Percentiles rank a stretch among this genome's conserved stretches.
phyloP scores from a whole-genome alignment of 2,329 filamentous ascomycete genomes.

The Onygena corvina region DNA sequence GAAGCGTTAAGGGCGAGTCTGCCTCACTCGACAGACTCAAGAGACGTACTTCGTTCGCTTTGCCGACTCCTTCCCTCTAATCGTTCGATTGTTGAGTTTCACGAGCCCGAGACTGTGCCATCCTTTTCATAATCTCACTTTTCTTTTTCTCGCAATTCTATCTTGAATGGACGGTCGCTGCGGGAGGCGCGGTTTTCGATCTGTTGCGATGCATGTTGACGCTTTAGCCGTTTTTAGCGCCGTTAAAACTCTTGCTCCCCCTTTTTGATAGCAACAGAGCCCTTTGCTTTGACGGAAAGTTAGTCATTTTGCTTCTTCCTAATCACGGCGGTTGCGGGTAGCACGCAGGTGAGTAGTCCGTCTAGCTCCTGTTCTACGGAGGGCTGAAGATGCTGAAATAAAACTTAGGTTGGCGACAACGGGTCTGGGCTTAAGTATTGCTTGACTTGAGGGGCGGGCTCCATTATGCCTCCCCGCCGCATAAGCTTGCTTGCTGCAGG shows the following conservation, averaged over 20 bases:
- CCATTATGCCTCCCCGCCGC: constrained; percentile 1
- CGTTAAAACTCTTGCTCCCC: too few species aligned
- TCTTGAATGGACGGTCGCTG: not conserved
- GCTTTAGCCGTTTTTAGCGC: not conserved
- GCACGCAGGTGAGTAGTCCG: not conserved
- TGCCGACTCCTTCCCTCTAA: not conserved
- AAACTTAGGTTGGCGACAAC: not conserved
- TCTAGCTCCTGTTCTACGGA: too few species aligned
- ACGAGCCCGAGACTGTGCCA: not conserved
- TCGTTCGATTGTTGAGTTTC: not conserved
- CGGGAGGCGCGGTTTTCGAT: not conserved
- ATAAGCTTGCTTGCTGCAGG: not conserved
- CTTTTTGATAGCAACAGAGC: too few species aligned
- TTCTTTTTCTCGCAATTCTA: too few species aligned
- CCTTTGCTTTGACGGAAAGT: too few species aligned
- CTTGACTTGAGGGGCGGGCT: not conserved
- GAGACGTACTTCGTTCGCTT: too few species aligned
- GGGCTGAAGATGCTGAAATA: not conserved
- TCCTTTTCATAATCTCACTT: not conserved
- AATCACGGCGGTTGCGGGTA: not conserved
- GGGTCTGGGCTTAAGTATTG: not conserved
- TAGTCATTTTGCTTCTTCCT: not conserved
- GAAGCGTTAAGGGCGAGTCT: too few species aligned
- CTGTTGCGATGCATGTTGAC: not conserved
- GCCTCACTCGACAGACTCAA: not conserved